Evolutionary conservation across 345 rosid genomes (phyloP).

Genomic region (Lumnitzera littorea): DNA sequence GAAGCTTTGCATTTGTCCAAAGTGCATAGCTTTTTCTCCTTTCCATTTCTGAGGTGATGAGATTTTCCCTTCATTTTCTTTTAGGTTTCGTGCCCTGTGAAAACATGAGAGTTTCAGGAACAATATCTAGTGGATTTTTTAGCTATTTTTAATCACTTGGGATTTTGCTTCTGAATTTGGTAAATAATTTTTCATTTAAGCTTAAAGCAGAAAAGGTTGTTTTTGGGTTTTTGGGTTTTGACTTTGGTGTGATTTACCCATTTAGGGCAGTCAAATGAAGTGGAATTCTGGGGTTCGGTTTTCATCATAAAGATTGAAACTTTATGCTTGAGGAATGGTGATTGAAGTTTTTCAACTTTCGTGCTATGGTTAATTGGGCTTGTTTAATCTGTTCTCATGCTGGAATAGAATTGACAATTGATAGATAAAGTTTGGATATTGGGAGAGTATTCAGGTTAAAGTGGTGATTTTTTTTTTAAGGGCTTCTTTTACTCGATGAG

Average conservation of each 20-base stretch:
- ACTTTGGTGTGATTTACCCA: constrained; percentile 5
- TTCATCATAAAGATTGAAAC: no score
- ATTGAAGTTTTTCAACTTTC: constrained; percentile 1
- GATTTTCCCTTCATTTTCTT: constrained; percentile 12
- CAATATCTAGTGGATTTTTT: constrained; percentile 4
- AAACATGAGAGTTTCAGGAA: constrained; percentile 14
- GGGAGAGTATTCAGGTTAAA: neutral
- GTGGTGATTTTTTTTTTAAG: constrained; percentile 3
- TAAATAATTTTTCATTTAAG: constrained; percentile 4
- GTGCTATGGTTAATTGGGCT: neutral
- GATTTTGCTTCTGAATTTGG: constrained; percentile 22
- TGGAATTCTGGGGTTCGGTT: no score
- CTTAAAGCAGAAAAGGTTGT: constrained; percentile 13
- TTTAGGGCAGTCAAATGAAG: neutral
- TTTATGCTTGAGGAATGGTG: neutral
- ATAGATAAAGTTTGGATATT: neutral
- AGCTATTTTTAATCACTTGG: constrained; percentile 19
- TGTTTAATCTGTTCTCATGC: no score
- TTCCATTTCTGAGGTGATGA: neutral
- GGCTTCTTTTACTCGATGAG: constrained; percentile 14
- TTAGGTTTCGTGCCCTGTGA: neutral
- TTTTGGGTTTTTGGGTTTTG: constrained; percentile 8
- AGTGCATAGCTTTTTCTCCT: constrained; percentile 29
- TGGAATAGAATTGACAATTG: no score
- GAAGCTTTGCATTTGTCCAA: constrained; percentile 20